Base-by-base conservation (phyloP, 108 stramenopile genomes). In the Nitzschia inconspicua region DNA sequence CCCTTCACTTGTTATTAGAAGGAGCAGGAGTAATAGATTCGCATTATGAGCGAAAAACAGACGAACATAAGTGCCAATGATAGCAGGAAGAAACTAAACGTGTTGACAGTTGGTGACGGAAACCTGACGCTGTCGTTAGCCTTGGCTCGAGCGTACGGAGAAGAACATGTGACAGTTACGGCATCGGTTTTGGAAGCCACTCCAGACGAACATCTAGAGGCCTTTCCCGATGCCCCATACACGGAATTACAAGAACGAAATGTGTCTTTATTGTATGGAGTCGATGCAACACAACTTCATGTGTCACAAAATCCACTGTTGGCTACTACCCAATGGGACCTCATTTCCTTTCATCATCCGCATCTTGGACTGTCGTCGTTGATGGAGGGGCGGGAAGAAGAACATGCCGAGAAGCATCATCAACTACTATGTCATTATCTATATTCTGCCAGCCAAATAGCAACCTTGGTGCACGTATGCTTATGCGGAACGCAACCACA, bases 331-430 rank as follows among this genome's bases (percentile, higher is more conserved):
- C 60, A 61, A 4, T 83, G 75, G 65, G 79, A 88, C 53, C 24
- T 79, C 26, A 54, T 85, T n/a, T 16, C 74, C 13, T 88, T 88
- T 60, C 82, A 85, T 56, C 87, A 85, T 66, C 84, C 87, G 4
- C 87, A 85, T 66, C 57, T 88, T 29, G 87, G 83, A n/a, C 22
- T 75, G 29, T 51, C 57, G 1, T 39, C 68, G 4, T 39, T 85
- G 13, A 13, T 47, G 44, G 44, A 37, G 8, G 37, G 37, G 10
- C 8, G 37, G 18, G 47, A 48, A 14, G 47, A 54, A 4, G 46
- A 57, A 51, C 73, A 66, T 47, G 84, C 79, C 9, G 37, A 52
- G 13, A 60, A 74, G 19, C 87, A 88, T 40, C 54, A 57, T 56
- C 29, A 37, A 0, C 60, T 88, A 8, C 28, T 88, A 19, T 49